phyloP scores from a whole-genome alignment of 2,329 filamentous ascomycete species.

The Phaeosphaeriaceae sp. region DNA sequence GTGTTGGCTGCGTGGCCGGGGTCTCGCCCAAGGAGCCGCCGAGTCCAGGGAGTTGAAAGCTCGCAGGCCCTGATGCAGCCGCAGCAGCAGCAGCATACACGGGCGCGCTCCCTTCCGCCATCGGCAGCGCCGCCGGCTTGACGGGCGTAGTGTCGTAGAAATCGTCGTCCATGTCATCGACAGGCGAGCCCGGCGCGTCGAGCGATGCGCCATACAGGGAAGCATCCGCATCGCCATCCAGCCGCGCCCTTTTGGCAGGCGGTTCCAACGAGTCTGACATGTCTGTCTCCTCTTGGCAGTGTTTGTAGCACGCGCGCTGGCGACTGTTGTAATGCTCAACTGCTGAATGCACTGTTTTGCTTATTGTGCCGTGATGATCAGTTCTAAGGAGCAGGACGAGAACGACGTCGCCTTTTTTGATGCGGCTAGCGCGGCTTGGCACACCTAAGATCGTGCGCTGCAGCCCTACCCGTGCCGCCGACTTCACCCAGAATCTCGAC shows the following conservation, averaged over 20 bases:
- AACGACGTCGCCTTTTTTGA: slow-evolving; percentile 38
- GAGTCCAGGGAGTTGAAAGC: slow-evolving; percentile 45
- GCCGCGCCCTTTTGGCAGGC: slow-evolving; percentile 51
- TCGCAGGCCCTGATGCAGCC: slow-evolving; percentile 32
- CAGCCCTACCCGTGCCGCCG: slow-evolving; percentile 25
- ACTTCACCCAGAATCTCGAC: not conserved
- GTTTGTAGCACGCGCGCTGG: slow-evolving; percentile 34
- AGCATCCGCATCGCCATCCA: slow-evolving; percentile 43
- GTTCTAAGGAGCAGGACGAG: slow-evolving; percentile 11
- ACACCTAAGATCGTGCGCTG: slow-evolving; percentile 16
- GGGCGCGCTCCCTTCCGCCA: slow-evolving; percentile 22
- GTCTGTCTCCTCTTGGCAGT: slow-evolving; percentile 30
- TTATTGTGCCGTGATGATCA: slow-evolving; percentile 35
- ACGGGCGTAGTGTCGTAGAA: slow-evolving; percentile 46
- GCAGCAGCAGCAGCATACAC: slow-evolving; percentile 24
- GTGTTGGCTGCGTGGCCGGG: slow-evolving; percentile 25
- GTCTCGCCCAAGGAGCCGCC: slow-evolving; percentile 39
- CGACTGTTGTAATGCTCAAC: slow-evolving; percentile 28
- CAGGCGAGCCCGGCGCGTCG: slow-evolving; percentile 47
- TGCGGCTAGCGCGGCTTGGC: slow-evolving; percentile 30
- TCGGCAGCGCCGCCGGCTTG: slow-evolving; percentile 31
- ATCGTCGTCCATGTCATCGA: slow-evolving; percentile 50
- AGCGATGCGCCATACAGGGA: slow-evolving; percentile 43
- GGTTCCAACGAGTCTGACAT: slow-evolving; percentile 47
- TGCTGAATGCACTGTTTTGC: slow-evolving; percentile 37